A percentile compares a stretch with the other conserved stretches of the same genome.
Evolutionary conservation across 345 rosid genomes (phyloP).

Genomic region (Citropsis articulata): DNA sequence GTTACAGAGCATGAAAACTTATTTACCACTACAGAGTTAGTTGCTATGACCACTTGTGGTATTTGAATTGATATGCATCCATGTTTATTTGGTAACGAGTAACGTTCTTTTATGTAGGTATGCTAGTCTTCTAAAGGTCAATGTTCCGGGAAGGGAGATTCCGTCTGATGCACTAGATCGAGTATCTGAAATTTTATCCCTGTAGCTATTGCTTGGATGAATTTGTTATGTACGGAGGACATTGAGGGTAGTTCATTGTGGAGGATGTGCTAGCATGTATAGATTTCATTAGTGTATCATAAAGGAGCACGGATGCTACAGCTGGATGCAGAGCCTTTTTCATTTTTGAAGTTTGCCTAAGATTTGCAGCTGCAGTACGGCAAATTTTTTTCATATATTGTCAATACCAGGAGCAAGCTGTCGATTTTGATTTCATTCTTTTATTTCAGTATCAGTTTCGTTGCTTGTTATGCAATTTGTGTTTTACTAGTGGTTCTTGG

Average conservation of each 20-base stretch:
- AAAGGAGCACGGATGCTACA: not conserved
- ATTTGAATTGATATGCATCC: not conserved
- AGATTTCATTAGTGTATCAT: not conserved
- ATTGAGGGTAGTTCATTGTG: not conserved
- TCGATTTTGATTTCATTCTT: conserved; percentile 10
- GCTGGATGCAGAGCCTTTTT: not conserved
- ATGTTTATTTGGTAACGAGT: not conserved
- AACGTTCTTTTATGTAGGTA: conserved; percentile 46
- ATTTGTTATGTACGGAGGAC: not conserved
- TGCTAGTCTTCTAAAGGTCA: conserved; percentile 67
- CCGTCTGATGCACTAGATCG: conserved; percentile 74
- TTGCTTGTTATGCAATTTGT: conserved; percentile 3
- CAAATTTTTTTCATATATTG: conserved; percentile 1
- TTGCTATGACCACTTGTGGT: conserved; percentile 11
- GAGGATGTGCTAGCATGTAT: conserved; percentile 6
- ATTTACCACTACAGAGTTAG: conserved; percentile 77
- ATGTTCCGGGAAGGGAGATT: conserved; percentile 86
- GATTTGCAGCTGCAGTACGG: not conserved
- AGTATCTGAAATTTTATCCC: conserved; percentile 58
- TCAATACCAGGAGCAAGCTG: not conserved
- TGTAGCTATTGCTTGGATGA: conserved; percentile 19
- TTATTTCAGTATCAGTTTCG: conserved; percentile 22
- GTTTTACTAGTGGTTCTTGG: not conserved
- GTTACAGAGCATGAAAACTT: conserved; percentile 65
- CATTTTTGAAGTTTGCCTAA: not conserved